These are phyloP conservation scores for Saccharomycopsis vini DNA, from an alignment of 805 yeast species.

Conservation along the genomic window DNA sequence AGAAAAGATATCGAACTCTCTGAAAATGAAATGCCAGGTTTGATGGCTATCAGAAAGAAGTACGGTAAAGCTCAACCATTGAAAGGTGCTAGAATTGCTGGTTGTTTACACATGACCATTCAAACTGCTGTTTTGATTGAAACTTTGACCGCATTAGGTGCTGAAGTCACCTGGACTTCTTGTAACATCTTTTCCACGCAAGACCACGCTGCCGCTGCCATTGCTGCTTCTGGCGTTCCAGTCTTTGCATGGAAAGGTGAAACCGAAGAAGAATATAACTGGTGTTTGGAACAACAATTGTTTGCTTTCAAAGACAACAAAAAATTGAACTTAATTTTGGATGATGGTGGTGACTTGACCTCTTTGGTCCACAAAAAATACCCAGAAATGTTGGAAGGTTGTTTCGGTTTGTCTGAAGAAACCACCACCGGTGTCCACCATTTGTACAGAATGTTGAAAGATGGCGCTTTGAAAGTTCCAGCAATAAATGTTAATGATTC, in stretches of 20 bases:
- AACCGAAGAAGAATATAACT: slow-evolving; percentile 97
- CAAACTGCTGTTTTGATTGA: slow-evolving; percentile 98
- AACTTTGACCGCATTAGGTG: slow-evolving; percentile 95
- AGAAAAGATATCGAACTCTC: slow-evolving; percentile 98
- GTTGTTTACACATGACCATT: slow-evolving; percentile 98
- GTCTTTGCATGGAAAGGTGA: slow-evolving; percentile 99
- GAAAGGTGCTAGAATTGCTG: slow-evolving; percentile 97
- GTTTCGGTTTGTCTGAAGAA: slow-evolving; percentile 97
- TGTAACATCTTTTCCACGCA: slow-evolving; percentile 99
- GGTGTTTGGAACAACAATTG: slow-evolving; percentile 99
- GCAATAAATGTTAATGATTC: slow-evolving; percentile 99
- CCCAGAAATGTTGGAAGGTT: slow-evolving; percentile 94
- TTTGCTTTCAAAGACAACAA: slow-evolving; percentile 93
- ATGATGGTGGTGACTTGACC: slow-evolving; percentile 99
- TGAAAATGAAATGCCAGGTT: slow-evolving; percentile 99
- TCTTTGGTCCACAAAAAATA: slow-evolving; percentile 92
- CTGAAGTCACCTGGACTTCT: slow-evolving; percentile 98
- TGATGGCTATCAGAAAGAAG: slow-evolving; percentile 91
- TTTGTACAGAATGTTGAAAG: slow-evolving; percentile 90
- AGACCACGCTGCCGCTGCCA: slow-evolving; percentile 99
- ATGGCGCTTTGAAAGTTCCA: slow-evolving; percentile 87
- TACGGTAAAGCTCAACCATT: slow-evolving; percentile 91
- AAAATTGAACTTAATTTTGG: slow-evolving; percentile 93
- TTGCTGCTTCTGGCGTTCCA: slow-evolving; percentile 98
- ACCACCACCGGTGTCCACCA: slow-evolving; percentile 99